Evolutionary conservation across 768 basidiomycete species (phyloP), one percentile per base, ranked within the genome.

Genomic region (Psilocybe cyanescens): DNA sequence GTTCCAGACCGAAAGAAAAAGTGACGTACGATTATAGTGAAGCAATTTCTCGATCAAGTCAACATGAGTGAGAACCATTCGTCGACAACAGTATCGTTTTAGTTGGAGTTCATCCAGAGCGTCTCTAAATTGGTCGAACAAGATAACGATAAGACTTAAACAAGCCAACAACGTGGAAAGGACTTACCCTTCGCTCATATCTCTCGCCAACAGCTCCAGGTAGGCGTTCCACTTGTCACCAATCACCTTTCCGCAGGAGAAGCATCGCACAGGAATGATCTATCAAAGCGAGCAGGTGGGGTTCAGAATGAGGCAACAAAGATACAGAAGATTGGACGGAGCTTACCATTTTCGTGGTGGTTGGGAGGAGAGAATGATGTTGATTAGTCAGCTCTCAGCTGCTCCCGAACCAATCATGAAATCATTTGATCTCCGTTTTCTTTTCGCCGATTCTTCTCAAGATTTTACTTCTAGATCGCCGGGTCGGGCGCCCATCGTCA

Each of bases 51-150:
- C 97, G 67, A 98, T 98, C 64, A 98, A 82, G 76, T 98, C 97
- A 58, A 98, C 97, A 73, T 99, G 97, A 0, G 97, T 98, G 57
- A 98, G 79, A 4, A 99, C 93, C 97, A 98, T 99, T 50, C 97
- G 86, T 49, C 96, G 84, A 76, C 97, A 98, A 76, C 97, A 99
- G 71, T 99, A 99, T 58, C 97, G 80, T 75, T 94, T 96, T 48
- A 99, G 77, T 66, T 95, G 91, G 1, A 97, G 79, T 67, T 91
- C 88, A 63, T 96, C 94, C 47, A 97, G 83, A 4, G 95, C 94
- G 57, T 97, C 94, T 67, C 95, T 97, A 65, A 46, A 44, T 50
- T 28, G 16, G 16, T 56, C n/a, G n/a, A 60, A 7, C 4, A 41
- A 29, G 19, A 47, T 33, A 1, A 33, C 8, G 45, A 56, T 44